These are phyloP conservation scores for Erysimum pusillum DNA, from an alignment of 441 rosid species.

Conservation along the genomic window DNA sequence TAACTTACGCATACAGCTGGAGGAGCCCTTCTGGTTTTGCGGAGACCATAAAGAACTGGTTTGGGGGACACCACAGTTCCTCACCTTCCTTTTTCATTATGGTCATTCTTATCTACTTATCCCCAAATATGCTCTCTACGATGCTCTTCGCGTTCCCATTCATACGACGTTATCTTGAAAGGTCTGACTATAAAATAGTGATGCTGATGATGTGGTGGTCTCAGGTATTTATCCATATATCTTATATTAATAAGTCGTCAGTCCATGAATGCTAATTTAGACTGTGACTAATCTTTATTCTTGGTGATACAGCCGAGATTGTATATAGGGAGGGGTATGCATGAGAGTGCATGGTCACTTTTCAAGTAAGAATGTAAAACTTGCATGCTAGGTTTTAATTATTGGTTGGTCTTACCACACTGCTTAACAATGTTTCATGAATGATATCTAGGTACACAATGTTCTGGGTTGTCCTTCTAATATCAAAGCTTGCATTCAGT, in stretches of 20 bases:
- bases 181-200: constrained; percentile 67
- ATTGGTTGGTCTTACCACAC: constrained; percentile 15
- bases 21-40: constrained; percentile 68
- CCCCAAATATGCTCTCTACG: constrained; percentile 76
- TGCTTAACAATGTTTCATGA: constrained; percentile 8
- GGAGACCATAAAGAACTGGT: constrained; percentile 73
- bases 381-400: constrained; percentile 11
- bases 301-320: constrained; percentile 71
- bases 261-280: constrained; percentile 17
- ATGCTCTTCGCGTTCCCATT: constrained; percentile 72
- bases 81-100: constrained; percentile 70
- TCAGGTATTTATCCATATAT: constrained; percentile 59
- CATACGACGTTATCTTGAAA: constrained; percentile 74
- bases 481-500: constrained; percentile 78
- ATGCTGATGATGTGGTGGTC: constrained; percentile 96
- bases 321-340: constrained; percentile 94
- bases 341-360: constrained; percentile 79
- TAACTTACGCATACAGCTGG: constrained; percentile 77
- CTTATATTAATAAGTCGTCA: not conserved
- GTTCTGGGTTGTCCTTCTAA: constrained; percentile 77
- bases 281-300: constrained; percentile 25
- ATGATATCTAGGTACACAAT: constrained; percentile 68
- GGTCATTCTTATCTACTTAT: constrained; percentile 66
- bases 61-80: constrained; percentile 67
- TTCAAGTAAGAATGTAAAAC: constrained; percentile 64